A percentile compares a stretch with the other conserved stretches of the same genome.
These are phyloP conservation scores for Phoma sp. DNA, from an alignment of 2,329 filamentous ascomycete genomes.

Conservation along the genomic window DNA sequence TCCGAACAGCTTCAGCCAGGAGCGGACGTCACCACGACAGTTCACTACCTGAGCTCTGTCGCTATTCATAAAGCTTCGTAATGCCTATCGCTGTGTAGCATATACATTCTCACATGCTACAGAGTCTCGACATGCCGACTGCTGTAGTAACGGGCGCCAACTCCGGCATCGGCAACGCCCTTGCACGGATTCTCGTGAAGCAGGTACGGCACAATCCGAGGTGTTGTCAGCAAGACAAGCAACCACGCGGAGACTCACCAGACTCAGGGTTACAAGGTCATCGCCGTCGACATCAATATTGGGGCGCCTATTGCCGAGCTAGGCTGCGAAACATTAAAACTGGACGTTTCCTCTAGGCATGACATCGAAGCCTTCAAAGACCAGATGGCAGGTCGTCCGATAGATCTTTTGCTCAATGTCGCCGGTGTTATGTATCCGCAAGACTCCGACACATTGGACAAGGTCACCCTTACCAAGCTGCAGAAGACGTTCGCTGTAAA, in stretches of 20 bases:
- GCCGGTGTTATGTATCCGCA: slow-evolving; percentile 45
- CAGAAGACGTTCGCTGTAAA: slow-evolving; percentile 52
- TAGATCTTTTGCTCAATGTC: slow-evolving; percentile 50
- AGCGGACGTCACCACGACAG: no score
- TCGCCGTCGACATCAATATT: slow-evolving; percentile 38
- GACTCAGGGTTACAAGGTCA: slow-evolving; percentile 38
- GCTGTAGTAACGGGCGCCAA: slow-evolving; percentile 52
- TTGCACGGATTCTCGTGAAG: slow-evolving; percentile 37
- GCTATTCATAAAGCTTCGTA: no score
- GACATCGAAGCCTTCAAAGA: slow-evolving; percentile 46
- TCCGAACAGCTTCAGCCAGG: background rate
- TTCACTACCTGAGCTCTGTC: no score
- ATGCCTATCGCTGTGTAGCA: background rate
- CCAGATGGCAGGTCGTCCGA: slow-evolving; percentile 34
- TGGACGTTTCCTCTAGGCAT: slow-evolving; percentile 44
- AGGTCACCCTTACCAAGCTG: slow-evolving; percentile 38
- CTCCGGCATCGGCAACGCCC: slow-evolving; percentile 50
- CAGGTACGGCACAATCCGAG: slow-evolving; percentile 20
- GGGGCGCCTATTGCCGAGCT: slow-evolving; percentile 40
- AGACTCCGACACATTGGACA: slow-evolving; percentile 44
- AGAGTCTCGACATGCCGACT: slow-evolving; percentile 25
- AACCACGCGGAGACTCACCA: background rate
- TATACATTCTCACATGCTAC: no score
- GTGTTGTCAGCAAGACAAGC: background rate
- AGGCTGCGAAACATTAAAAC: slow-evolving; percentile 36